Evolutionary conservation across 768 basidiomycete genomes (phyloP), one percentile per base, ranked within the genome.

Genomic region (Podaxis sp.): DNA sequence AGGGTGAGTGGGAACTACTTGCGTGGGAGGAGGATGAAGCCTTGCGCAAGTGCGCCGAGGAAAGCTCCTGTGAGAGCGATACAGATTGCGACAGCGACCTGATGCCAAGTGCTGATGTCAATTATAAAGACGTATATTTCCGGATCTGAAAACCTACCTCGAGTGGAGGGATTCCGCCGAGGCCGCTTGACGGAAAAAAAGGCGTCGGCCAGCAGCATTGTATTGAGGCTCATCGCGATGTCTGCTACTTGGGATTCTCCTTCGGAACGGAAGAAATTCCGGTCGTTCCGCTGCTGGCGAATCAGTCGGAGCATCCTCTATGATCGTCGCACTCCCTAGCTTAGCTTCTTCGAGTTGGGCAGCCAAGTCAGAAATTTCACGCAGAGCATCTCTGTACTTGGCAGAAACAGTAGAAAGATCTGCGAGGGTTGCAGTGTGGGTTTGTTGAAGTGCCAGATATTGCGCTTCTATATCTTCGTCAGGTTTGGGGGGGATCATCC

Each of bases 61-160:
- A 93, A 65, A 93, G 84, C 83, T 93, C 94, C 94, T 98, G 95
- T 79, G 95, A 95, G 68, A 96, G 87, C 82, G 95, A 96, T 80
- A 88, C 85, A 73, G 94, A 95, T 76, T 91, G 91, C 78, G 91
- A 93, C 66, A 88, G 85, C 86, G 93, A 93, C 84, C 91, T 92
- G 66, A 47, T 55, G 59, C 64, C 59, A 62, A 61, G 53, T 53
- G 42, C 50, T 63, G 61, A 61, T 51, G 66, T 61, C 37, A 56
- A 23, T 47, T 52, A 58, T n/a, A 40, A 61, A 50, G 63, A 55
- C 53, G 58, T 37, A 35, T 61, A 47, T 47, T 16, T 23, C 27
- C 59, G 5, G 27, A 37, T 25, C 14, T 18, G 27, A 27, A 38
- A 57, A 69, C 71, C 65, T 74, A 88, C 90, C 91, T 92, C 84